Percentiles rank a stretch among this genome's conserved stretches.
phyloP scores from a whole-genome alignment of 1,284 basidiomycete genomes.

The Trametes pubescens region DNA sequence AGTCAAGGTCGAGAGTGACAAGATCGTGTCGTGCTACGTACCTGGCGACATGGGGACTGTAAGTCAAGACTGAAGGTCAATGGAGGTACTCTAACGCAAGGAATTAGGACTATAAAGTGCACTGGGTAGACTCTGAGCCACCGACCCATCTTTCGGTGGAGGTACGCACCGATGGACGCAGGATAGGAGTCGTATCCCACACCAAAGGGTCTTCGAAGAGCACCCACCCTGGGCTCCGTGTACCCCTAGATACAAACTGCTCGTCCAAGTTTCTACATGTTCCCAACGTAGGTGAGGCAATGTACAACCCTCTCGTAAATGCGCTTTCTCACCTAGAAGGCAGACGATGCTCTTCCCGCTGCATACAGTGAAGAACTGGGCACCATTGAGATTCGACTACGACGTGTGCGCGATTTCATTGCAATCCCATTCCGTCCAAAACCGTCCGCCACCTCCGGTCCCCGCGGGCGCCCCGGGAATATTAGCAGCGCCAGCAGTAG shows the following conservation, averaged over 20 bases:
- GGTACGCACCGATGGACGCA: slow-evolving; percentile 22
- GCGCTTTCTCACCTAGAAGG: not conserved
- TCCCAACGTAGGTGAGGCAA: slow-evolving; percentile 2
- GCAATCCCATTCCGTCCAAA: slow-evolving; percentile 5
- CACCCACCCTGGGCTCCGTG: slow-evolving; percentile 12
- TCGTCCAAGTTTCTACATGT: slow-evolving; percentile 20
- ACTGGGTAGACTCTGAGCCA: slow-evolving; percentile 30
- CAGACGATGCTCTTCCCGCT: slow-evolving; percentile 25
- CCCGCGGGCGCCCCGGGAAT: slow-evolving; percentile 13
- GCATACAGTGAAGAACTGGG: slow-evolving; percentile 30
- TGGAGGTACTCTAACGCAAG: not conserved
- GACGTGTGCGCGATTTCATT: slow-evolving; percentile 23
- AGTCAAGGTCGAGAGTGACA: slow-evolving; percentile 29
- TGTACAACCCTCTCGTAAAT: not conserved
- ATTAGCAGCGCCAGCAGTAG: not conserved
- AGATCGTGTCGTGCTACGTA: slow-evolving; percentile 33
- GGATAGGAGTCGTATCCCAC: slow-evolving; percentile 28
- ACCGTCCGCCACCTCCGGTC: not conserved
- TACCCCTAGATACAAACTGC: slow-evolving; percentile 19
- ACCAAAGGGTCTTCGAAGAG: slow-evolving; percentile 22
- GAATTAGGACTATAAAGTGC: slow-evolving; percentile 21
- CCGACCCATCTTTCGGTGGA: slow-evolving; percentile 27
- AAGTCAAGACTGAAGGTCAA: not conserved
- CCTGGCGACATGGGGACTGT: slow-evolving; percentile 34
- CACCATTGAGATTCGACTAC: slow-evolving; percentile 26